Base-by-base conservation (phyloP, 345 rosid species). In the Mallotus nudiflorus region DNA sequence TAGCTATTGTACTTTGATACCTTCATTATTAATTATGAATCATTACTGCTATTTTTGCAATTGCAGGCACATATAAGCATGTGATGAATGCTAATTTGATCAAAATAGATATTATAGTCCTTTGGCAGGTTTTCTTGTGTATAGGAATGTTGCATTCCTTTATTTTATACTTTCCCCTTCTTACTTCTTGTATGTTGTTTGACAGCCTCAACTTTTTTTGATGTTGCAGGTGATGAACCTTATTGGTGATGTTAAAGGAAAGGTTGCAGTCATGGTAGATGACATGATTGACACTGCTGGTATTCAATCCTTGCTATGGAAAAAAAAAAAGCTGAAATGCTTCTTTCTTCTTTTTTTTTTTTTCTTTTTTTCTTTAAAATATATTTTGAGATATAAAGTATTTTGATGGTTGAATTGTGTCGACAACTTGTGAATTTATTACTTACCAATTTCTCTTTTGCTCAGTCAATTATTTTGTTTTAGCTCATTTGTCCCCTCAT, bases 251-350 rank as follows among this genome's bases (percentile, higher is more conserved):
- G 75, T 76, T 0, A 71, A 66, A 59, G 80, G 80, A 53, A 76
- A 71, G 50, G 71, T 76, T 50, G 80, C 80, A 27, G 80, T 76
- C 31, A 76, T 76, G 80, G 75, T 76, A 63, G 80, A 76, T 66
- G 80, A 76, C 57, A 76, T 76, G 80, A 76, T 76, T 71, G 80
- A 76, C 62, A 76, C 80, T 15, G 80, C 75, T 37, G 80, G 80
- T 76, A 70, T 66, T 85, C 73, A 37, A 65, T 68, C 40, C 49
- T 44, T 40, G 49, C 19, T 35, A 52, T 53, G 42, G 42, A 9
- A 42, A 42, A 42, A 12, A 42, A 3, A 4, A 42, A 42, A 42
- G 4, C 46, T 12, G 4, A 42, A 42, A 9, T 33, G 3, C 37
- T 33, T 33, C 37, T 33, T 33, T 33, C 6, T 6, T 42, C 9